Base-by-base conservation (phyloP, 345 rosid species). In the Salix caprea region DNA sequence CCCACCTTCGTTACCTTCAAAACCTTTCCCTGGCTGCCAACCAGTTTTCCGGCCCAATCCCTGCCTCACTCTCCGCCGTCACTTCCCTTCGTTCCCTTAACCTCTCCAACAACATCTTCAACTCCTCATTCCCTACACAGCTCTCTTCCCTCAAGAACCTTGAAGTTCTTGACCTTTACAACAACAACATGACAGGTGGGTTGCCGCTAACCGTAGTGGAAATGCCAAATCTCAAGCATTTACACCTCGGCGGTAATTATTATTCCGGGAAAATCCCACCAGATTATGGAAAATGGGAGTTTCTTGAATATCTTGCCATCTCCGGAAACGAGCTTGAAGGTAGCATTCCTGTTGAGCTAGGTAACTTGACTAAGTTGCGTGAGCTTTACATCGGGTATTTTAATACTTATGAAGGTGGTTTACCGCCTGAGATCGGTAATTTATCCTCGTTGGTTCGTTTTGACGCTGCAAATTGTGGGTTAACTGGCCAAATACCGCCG, bases 241-340 rank as follows among this genome's bases (percentile, higher is more conserved):
- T 95, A 5, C 97, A 95, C 70, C 91, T 92, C 60, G 97, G 99
- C 2, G 97, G 97, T 0, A 95, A 91, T 92, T 95, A 80, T 68
- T 95, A 93, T 82, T 13, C 74, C 44, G 97, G 97, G 19, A 74
- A 36, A 75, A 91, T 95, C 84, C 99, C 96, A 0, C n/a, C 88
- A 0, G 90, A 84, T 61, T 95, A 90, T 74, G 96, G 97, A 74
- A 70, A 76, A 32, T 96, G 96, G 97, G 84, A 85, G 71, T 85
- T 64, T 65, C 80, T 95, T 1, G 91, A 95, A 79, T 95, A 93
- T 39, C 23, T 95, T 9, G 94, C 97, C 0, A 84, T 95, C 39
- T 91, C 95, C 44, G 99, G 96, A 0, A 91, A 95, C 81, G 97
- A 89, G 56, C 91, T 96, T 39, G 77, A 3, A 4, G 98, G 99